Evolutionary conservation across 495 filamentous ascomycete genomes (phyloP).

Genomic region (Ramalina peruviana): DNA sequence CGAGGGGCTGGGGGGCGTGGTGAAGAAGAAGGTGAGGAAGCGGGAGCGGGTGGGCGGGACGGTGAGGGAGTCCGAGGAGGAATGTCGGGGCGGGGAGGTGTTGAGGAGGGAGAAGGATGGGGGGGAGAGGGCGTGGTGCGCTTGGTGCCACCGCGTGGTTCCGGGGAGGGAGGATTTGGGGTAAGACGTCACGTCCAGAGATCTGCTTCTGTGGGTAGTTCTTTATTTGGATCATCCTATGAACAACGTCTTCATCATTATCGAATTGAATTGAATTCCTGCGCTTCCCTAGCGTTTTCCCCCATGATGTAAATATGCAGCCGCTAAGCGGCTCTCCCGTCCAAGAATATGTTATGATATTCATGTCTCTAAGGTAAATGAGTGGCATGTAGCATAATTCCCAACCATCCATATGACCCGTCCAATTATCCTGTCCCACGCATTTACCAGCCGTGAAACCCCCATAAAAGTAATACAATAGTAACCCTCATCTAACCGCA

Average conservation of each 20-base stretch:
- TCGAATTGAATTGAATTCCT: not conserved
- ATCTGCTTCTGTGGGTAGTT: too few species aligned
- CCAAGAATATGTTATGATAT: too few species aligned
- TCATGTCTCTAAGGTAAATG: not conserved
- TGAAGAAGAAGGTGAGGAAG: conserved; percentile 61
- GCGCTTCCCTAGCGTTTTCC: not conserved
- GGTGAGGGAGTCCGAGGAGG: conserved; percentile 71
- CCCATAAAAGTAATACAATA: too few species aligned
- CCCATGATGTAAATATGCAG: too few species aligned
- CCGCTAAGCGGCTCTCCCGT: too few species aligned
- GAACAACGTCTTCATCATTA: too few species aligned
- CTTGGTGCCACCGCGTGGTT: conserved; percentile 13
- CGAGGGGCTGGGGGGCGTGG: conserved; percentile 69
- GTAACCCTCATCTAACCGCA: too few species aligned
- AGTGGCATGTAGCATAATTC: not conserved
- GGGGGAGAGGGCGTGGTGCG: conserved; percentile 33
- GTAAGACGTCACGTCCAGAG: too few species aligned
- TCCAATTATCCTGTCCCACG: too few species aligned
- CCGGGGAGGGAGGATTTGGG: conserved; percentile 6
- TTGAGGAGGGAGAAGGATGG: conserved; percentile 48
- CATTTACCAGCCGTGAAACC: too few species aligned
- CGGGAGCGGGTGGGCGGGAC: conserved; percentile 65
- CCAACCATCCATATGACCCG: not conserved
- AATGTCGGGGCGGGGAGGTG: conserved; percentile 45
- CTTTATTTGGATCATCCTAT: too few species aligned